Base-by-base conservation (phyloP, 352 stramenopile genomes). In the Phytophthora idaei region DNA sequence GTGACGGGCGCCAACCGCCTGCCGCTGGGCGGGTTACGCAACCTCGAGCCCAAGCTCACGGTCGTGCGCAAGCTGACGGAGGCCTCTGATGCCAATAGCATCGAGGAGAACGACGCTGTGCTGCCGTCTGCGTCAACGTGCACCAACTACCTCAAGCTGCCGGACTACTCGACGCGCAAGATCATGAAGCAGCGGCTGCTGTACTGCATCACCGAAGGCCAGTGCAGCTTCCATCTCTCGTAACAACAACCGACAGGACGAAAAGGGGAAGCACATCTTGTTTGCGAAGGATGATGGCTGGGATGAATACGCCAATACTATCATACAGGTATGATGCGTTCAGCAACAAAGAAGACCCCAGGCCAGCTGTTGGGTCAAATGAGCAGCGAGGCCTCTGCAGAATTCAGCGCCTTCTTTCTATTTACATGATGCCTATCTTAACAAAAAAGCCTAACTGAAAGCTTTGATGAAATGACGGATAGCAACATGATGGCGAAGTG, bases 91-190 rank as follows among this genome's bases (percentile, higher is more conserved):
- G 50, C 31, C 11, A 68, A 48, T 10, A 68, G 67, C 9, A n/a
- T 48, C 5, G 41, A 73, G 5, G 56, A 77, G 15, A 64, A 57
- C 12, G 86, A 94, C 49, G 75, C 78, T 1, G 72, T 93, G 65
- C 61, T 93, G 34, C 90, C 90, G 49, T 97, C 90, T 4, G 91
- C 88, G 15, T 96, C 87, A 15, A 97, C 90, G 49, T 97, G 90
- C 67, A 92, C 89, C 31, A 95, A 97, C 63, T 97, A 97, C 75
- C 74, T 97, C 32, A 97, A 97, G 74, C 74, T 97, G 27, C 90
- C 90, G n/a, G 88, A 92, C 45, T 97, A 97, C 69, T 95, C 83
- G 29, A 89, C 83, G 36, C 81, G 85, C 21, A 77, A 88, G 8
- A 61, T 87, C 25, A 87, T 97, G 77, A 77, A 81, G 59, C 55